Evolutionary conservation across 192 early-diverging fungal genomes (phyloP), one percentile per base, ranked within the genome.

Genomic region (Powellomyces hirtus): DNA sequence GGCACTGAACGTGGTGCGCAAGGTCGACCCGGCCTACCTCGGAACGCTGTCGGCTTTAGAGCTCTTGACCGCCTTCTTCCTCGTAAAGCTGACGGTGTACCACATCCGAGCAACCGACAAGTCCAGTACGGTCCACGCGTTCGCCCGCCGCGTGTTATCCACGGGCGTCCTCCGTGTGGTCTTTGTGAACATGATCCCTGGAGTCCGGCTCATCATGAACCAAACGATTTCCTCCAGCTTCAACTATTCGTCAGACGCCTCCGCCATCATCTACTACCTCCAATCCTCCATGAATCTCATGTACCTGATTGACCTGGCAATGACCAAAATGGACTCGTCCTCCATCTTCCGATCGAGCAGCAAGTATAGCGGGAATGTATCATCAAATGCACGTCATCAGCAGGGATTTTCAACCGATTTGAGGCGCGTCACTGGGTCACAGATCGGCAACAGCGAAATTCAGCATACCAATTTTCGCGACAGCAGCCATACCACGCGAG

Each of bases 21-120:
- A 10, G 51, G 51, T 53, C 26, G 51, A 53, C 51, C 51, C 51
- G 16, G 24, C 24, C 7, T 53, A 53, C 24, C 51, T 53, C 13
- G 51, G 51, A 24, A 53, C 24, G 16, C 51, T 53, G 16, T 53
- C 51, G 51, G 51, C 8, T 8, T 53, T 53, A 53, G 51, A 53
- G 24, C 24, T 53, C 13, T 53, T 11, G 51, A n/a, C 51, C 7
- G 51, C 51, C 13, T 8, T 26, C 10, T 53, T 53, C 51, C 24
- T 53, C 13, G 24, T 53, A 8, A 10, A 26, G 26, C 8, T 53
- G 26, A 53, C 51, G 16, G 24, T 53, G 10, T 7, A 10, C 8
- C 51, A 53, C 26, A 20, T 53, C 13, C 10, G 51, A 26, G 26
- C 10, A 8, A 53, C 51, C 13, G 51, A 53, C 24, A 26, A 10